These are phyloP conservation scores for Verticillium tricorpus DNA, from an alignment of 2,329 filamentous ascomycete genomes.

Conservation along the genomic window DNA sequence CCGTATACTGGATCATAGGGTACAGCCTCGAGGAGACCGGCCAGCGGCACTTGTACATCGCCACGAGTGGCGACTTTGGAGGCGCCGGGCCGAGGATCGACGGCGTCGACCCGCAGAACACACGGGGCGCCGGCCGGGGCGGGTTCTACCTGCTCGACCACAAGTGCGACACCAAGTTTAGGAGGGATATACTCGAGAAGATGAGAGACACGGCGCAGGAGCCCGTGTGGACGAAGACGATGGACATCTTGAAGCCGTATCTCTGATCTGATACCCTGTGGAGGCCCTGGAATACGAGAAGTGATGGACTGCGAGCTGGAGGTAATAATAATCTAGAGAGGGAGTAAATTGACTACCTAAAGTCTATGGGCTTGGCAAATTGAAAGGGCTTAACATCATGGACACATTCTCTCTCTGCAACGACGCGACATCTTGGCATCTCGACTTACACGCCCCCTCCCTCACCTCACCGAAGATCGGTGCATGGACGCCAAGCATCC, in stretches of 20 bases:
- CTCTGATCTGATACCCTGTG: background rate
- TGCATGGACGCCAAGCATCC: background rate
- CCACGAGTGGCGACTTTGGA: slow-evolving; percentile 6
- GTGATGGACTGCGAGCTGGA: background rate
- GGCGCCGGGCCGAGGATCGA: background rate
- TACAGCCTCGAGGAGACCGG: slow-evolving; percentile 3
- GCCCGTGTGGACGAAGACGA: slow-evolving; percentile 11
- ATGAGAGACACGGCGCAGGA: slow-evolving; percentile 5
- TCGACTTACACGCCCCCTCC: background rate
- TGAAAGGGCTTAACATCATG: too few relatives aligned
- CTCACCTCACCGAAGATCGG: background rate
- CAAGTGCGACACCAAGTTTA: slow-evolving; percentile 8
- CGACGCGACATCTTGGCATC: too few relatives aligned
- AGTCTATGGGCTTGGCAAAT: too few relatives aligned
- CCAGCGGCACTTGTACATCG: slow-evolving; percentile 10
- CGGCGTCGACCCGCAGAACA: background rate
- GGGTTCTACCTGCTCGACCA: slow-evolving; percentile 7
- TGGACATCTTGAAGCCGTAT: slow-evolving; percentile 10
- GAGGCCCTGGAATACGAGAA: background rate
- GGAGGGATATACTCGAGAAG: background rate
- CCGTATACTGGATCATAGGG: slow-evolving; percentile 5
- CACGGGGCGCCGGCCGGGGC: slow-evolving; percentile 1
- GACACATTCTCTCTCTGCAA: too few relatives aligned
- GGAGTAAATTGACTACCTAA: background rate
- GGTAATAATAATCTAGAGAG: background rate